These are phyloP conservation scores for Curvularia spicifera DNA, from an alignment of 2,329 filamentous ascomycete genomes.

Conservation along the genomic window DNA sequence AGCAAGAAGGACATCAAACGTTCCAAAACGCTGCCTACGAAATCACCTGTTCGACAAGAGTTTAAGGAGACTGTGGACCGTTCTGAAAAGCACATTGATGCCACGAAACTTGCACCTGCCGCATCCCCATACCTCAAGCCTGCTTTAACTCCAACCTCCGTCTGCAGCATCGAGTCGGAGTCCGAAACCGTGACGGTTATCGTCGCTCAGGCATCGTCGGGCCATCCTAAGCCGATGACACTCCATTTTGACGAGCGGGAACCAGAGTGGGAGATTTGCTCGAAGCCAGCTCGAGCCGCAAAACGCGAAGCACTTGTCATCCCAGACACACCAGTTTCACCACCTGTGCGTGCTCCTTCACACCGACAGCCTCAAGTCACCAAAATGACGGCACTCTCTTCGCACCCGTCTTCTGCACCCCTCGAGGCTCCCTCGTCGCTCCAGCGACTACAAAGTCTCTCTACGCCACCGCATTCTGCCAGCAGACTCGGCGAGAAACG, in stretches of 20 bases:
- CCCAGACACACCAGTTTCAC: conserved; percentile 4
- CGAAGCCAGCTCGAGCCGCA: conserved; percentile 26
- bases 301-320: conserved; percentile 13
- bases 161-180: conserved; percentile 41
- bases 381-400: conserved; percentile 37
- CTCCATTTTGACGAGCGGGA: conserved; percentile 35
- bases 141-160: conserved; percentile 36
- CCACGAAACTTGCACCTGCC: conserved; percentile 15
- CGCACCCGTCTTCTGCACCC: conserved; percentile 39
- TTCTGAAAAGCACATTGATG: conserved; percentile 11
- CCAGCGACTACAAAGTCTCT: conserved; percentile 26
- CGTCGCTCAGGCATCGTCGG: conserved; percentile 25
- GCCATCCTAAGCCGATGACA: conserved; percentile 24
- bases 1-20: conserved; percentile 33
- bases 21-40: conserved; percentile 40
- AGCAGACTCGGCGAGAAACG: conserved; percentile 24
- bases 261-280: conserved; percentile 42
- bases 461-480: conserved; percentile 28
- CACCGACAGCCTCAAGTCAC: conserved; percentile 35
- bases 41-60: conserved; percentile 36
- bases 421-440: conserved; percentile 32
- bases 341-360: conserved; percentile 22
- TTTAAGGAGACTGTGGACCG: conserved; percentile 22
- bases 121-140: conserved; percentile 23
- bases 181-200: conserved; percentile 39